Evolutionary conservation across 1,284 basidiomycete genomes (phyloP).

Genomic region (Wolfiporia cocos): DNA sequence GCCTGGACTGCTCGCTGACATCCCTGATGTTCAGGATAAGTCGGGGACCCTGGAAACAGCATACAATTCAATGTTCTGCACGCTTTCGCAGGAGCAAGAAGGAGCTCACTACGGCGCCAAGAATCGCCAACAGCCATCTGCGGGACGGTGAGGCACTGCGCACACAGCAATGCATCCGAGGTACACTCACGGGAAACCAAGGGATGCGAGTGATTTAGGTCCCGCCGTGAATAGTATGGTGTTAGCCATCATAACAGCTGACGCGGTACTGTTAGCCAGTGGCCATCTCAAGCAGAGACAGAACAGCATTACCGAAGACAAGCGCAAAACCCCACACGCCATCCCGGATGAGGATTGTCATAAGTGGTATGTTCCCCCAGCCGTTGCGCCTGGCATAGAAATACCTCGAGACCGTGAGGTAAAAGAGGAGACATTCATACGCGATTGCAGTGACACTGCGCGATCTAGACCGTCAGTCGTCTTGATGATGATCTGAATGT

Average conservation of each 20-base stretch:
- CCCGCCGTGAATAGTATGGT: slow-evolving; percentile 22
- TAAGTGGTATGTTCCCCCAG: slow-evolving; percentile 25
- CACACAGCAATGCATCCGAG: background rate
- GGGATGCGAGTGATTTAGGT: slow-evolving; percentile 17
- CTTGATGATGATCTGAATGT: background rate
- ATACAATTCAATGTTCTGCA: background rate
- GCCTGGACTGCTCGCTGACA: background rate
- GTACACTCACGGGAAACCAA: slow-evolving; percentile 22
- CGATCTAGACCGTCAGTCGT: background rate
- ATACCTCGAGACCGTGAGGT: slow-evolving; percentile 28
- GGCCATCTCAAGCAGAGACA: background rate
- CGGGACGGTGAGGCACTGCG: background rate
- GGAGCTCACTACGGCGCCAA: slow-evolving; percentile 18
- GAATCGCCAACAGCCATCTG: slow-evolving; percentile 22
- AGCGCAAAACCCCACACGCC: slow-evolving; percentile 25
- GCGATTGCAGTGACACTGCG: slow-evolving; percentile 27
- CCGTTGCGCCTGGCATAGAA: slow-evolving; percentile 22
- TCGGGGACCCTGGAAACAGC: slow-evolving; percentile 18
- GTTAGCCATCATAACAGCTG: slow-evolving; percentile 22
- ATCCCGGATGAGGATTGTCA: slow-evolving; percentile 30
- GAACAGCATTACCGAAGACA: slow-evolving; percentile 18
- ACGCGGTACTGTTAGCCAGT: background rate
- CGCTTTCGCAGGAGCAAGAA: background rate
- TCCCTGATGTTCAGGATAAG: slow-evolving; percentile 21
- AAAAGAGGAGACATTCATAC: slow-evolving; percentile 31